phyloP scores from a whole-genome alignment of 306 rosid species.

The Medicago arabica region DNA sequence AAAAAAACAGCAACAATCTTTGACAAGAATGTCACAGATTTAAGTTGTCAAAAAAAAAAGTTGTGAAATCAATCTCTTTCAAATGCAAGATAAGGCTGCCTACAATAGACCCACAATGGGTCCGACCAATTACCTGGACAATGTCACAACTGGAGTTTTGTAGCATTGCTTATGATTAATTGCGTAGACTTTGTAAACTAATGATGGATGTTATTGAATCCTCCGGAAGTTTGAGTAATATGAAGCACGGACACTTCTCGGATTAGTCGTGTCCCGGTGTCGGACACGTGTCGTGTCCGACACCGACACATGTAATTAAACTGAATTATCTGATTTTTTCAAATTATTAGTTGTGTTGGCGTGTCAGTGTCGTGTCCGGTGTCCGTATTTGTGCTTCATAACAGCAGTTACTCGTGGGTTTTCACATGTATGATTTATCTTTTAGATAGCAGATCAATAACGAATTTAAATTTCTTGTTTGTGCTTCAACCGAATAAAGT shows the following conservation, averaged over 20 bases:
- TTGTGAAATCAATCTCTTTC: background rate
- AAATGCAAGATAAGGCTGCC: background rate
- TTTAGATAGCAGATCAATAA: background rate
- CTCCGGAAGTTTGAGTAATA: background rate
- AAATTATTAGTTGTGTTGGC: too few species aligned
- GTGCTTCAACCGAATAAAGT: background rate
- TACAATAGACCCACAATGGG: conserved; percentile 10
- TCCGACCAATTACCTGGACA: background rate
- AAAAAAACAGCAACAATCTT: background rate
- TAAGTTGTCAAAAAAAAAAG: background rate
- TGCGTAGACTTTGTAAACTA: conserved; percentile 8
- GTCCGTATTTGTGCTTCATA: too few species aligned
- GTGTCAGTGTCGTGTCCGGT: too few species aligned
- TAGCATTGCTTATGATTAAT: background rate
- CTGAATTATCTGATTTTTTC: too few species aligned
- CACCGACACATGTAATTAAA: too few species aligned
- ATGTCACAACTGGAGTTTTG: conserved; percentile 2
- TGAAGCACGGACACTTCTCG: too few species aligned
- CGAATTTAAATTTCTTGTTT: background rate
- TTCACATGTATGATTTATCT: background rate
- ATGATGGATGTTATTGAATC: background rate
- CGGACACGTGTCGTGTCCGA: too few species aligned
- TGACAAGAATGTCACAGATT: background rate
- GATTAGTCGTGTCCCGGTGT: too few species aligned
- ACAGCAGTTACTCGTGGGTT: background rate